Base-by-base conservation (phyloP, 306 rosid genomes). In the Casuarina cunninghamiana region DNA sequence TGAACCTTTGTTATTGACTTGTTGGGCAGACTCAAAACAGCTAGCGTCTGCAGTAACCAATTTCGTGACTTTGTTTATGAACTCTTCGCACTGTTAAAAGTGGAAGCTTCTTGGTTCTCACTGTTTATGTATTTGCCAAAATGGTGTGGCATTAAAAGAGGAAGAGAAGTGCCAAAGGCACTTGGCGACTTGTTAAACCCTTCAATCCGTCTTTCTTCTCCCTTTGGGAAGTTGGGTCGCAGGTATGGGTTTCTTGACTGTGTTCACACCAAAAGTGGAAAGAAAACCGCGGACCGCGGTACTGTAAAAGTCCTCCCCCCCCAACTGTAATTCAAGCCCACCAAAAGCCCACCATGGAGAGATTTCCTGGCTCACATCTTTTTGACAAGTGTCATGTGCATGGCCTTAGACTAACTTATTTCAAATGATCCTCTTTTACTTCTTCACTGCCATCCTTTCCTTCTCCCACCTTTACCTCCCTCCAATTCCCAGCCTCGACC, bases 361-460 rank as follows among this genome's bases (percentile, higher is more conserved):
- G 51, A 65, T 37, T 53, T 44, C 35, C 5, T 5, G 80, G 75
- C 80, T 88, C 73, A 55, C 79, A 4, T 46, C 66, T 60, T 12
- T 53, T 3, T 46, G 91, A 78, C 96, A 92, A 48, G 94, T 94
- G 97, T 92, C 97, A 77, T 76, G 0, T 62, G 85, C 78, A 51
- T 69, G 73, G 89, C 97, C 98, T 88, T 77, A 89, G 12, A 68
- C 84, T 82, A 42, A 41, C 35, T 61, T 81, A 85, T 87, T 88
- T 41, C 5, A 42, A 85, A 67, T 69, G 63, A 82, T 78, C 82
- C 57, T 66, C 55, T 37, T 66, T 2, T 35, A 45, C 48, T 7
- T 41, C 51, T 26, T 26, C 6, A 65, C 6, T 46, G 5, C 37
- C 74, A 68, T 3, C 77, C 71, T 4, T 35, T 60, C 66, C 50